Percentiles rank a stretch among this genome's conserved stretches.
These are phyloP conservation scores for Chlorella sorokiniana DNA, from an alignment of 139 green algal species.

Conservation along the genomic window DNA sequence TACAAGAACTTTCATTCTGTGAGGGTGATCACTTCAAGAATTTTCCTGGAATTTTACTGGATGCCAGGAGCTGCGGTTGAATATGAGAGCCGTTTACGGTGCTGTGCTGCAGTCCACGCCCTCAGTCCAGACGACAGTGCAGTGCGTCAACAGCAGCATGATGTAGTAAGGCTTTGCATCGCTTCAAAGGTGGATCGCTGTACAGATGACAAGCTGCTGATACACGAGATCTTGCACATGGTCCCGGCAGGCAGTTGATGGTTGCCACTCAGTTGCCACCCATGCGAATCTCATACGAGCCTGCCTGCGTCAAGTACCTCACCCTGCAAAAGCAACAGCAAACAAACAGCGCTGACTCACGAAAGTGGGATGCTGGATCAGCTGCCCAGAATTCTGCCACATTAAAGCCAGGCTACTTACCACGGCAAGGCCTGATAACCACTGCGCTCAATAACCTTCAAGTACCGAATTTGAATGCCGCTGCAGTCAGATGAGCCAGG, in stretches of 20 bases:
- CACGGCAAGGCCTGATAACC: constrained; percentile 94
- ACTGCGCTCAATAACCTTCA: constrained; percentile 98
- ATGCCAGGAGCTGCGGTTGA: no score
- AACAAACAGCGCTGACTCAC: not conserved
- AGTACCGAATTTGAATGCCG: constrained; percentile 96
- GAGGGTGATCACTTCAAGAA: no score
- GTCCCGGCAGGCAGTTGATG: not conserved
- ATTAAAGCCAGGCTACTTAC: constrained; percentile 1
- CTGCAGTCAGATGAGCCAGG: constrained; percentile 48
- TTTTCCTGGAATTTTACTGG: no score
- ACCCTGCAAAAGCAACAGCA: constrained; percentile 14
- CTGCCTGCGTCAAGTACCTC: constrained; percentile 24
- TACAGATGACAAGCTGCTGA: no score
- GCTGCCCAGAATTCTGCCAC: not conserved
- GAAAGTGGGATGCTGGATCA: not conserved
- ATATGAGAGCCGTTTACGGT: no score
- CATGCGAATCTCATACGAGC: constrained; percentile 27
- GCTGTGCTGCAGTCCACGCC: no score
- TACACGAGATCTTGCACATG: no score
- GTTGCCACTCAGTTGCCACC: not conserved
- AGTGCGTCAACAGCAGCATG: not conserved
- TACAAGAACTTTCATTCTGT: no score
- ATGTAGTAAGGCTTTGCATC: no score
- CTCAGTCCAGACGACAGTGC: not conserved
- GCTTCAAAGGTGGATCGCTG: no score